Evolutionary conservation across 208 protist genomes (phyloP).

Genomic region (Trypanosoma mega): DNA sequence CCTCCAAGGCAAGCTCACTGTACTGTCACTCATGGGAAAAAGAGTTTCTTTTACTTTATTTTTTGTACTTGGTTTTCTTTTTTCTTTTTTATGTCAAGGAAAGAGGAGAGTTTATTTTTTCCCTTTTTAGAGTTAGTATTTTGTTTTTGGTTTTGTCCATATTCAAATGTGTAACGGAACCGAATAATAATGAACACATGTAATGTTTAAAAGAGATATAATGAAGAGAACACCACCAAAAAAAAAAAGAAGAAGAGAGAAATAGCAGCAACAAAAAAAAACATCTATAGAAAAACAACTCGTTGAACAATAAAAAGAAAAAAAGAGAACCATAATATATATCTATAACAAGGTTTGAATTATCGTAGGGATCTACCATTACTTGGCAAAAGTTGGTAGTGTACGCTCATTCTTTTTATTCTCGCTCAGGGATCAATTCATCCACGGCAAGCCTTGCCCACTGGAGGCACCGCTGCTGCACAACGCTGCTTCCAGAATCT

Average conservation of each 20-base stretch:
- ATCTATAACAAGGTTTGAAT: background rate
- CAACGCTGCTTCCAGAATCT: background rate
- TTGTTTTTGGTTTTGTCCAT: background rate
- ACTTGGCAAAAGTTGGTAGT: background rate
- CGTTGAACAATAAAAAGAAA: background rate
- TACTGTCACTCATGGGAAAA: background rate
- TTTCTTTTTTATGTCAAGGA: background rate
- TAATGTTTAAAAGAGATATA: too few species aligned
- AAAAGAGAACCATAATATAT: constrained; percentile 1
- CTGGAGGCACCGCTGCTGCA: constrained; percentile 16
- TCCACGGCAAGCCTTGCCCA: constrained; percentile 16
- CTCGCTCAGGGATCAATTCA: too few species aligned
- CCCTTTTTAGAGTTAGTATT: too few species aligned
- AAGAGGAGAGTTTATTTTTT: background rate
- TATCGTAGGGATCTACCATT: background rate
- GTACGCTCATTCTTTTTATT: too few species aligned
- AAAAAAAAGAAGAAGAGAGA: too few species aligned
- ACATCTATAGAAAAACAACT: too few species aligned
- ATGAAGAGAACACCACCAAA: too few species aligned
- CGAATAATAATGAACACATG: background rate
- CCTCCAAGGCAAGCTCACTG: constrained; percentile 7
- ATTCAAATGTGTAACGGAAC: background rate
- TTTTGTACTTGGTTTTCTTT: too few species aligned
- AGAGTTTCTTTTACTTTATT: background rate
- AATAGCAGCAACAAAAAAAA: too few species aligned